Evolutionary conservation across 2,329 filamentous ascomycete genomes (phyloP), one percentile per base, ranked within the genome.

Genomic region (Ceratocystiopsis sp.): DNA sequence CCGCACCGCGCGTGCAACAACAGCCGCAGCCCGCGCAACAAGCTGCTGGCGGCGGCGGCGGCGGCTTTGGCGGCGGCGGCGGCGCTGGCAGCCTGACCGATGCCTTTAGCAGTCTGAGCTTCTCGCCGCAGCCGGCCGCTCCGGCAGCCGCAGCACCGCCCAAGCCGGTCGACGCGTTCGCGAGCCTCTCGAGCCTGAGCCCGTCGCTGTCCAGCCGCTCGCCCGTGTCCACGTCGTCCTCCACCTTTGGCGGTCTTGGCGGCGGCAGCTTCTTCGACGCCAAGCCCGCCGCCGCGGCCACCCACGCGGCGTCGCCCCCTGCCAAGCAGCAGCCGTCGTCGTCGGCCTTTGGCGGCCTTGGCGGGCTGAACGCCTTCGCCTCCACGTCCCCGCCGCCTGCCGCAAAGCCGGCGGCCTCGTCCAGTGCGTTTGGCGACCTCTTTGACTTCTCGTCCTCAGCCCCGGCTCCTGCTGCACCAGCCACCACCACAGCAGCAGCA

Each of bases 241-340:
- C 58, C 35, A 62, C 67, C 1, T 73, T 76, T 50, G 63, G 67
- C 11, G 64, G 64, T 13, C 58, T 76, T 39, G 71, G 80, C 48
- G 83, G 85, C 42, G 85, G 86, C 40, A 73, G 80, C 56, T 91
- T 95, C 61, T 95, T 95, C 56, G 79, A 93, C 54, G 63, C 71
- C 18, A 77, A 81, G 52, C 72, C 80, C 3, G 32, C 44, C 2
- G 16, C 45, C 5, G 25, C 25, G 6, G 25, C 25, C 2, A 29
- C 25, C 25, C 25, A 29, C 10, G 25, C 25, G 6, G 5, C 25
- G 25, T 29, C 25, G 25, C 25, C 25, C 7, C 25, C 25, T 29
- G 10, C 19, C 46, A 45, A 35, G 41, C 42, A 19, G 15, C 38
- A 35, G 41, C 42, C n/a, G 15, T 35, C 46, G n/a, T 46, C 48